Conservation (phyloP, 1,284 basidiomycete species). For the Leccinum pachyderme region DNA sequence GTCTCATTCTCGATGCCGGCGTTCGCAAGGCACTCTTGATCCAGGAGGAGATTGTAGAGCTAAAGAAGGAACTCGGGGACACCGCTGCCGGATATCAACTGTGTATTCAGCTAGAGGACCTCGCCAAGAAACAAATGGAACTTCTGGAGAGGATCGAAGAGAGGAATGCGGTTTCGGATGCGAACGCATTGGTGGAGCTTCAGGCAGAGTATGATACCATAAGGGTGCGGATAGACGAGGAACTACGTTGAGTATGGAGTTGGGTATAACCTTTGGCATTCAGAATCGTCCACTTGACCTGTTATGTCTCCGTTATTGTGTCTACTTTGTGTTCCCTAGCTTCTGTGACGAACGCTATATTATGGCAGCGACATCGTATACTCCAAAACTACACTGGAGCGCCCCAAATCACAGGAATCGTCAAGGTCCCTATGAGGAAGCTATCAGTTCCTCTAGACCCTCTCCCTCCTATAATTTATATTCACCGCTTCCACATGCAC, state of each 20-base stretch:
- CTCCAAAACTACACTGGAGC: not conserved
- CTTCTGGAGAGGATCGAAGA: not conserved
- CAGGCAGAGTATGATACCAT: not conserved
- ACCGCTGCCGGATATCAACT: not conserved
- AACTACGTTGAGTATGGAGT: not conserved
- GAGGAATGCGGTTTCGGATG: not conserved
- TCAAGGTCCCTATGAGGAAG: not conserved
- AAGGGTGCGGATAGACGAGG: not conserved
- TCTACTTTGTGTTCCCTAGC: not conserved
- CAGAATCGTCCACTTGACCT: not conserved
- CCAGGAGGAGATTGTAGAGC: not conserved
- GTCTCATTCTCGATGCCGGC: not conserved
- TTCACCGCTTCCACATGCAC: not conserved
- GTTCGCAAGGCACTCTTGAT: not conserved
- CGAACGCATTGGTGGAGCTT: not conserved
- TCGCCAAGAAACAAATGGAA: not conserved
- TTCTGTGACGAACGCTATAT: not conserved
- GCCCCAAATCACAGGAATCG: not conserved
- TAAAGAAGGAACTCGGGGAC: not conserved
- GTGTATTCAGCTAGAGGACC: not conserved
- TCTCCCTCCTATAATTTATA: not conserved
- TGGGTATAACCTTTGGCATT: not conserved
- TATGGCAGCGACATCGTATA: not conserved
- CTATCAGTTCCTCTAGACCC: not conserved
- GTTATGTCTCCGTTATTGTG: not conserved